Conservation (phyloP, 495 filamentous ascomycete genomes). For the Rhizodiscina lignyota region DNA sequence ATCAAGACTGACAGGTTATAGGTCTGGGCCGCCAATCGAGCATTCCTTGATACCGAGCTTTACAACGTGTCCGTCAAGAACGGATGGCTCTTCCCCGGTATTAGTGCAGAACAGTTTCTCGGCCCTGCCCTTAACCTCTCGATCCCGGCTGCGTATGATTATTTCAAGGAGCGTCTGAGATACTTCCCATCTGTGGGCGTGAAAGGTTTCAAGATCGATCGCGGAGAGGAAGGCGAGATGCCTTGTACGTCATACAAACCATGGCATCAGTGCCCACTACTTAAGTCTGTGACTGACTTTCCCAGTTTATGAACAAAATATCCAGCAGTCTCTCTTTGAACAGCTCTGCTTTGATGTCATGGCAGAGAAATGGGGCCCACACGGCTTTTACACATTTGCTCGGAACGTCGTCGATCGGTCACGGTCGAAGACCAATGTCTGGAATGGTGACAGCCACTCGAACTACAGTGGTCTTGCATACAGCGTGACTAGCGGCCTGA, state of each 20-base stretch:
- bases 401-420: conserved; percentile 15
- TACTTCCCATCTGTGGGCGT: conserved; percentile 16
- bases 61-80: conserved; percentile 9
- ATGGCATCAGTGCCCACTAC: no score
- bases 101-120: conserved; percentile 8
- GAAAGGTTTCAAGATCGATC: conserved; percentile 21
- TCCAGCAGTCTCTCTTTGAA: conserved; percentile 15
- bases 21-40: conserved; percentile 20
- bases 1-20: not conserved
- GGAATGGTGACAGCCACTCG: conserved; percentile 18
- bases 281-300: no score
- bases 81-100: conserved; percentile 15
- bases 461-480: conserved; percentile 18
- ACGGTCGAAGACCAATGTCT: conserved; percentile 10
- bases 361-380: conserved; percentile 14
- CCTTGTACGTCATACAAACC: no score
- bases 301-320: conserved; percentile 19
- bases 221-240: conserved; percentile 21
- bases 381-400: conserved; percentile 18
- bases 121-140: conserved; percentile 19
- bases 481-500: conserved; percentile 14
- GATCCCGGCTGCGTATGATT: conserved; percentile 18
- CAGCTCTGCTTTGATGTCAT: conserved; percentile 16
- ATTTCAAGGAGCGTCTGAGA: conserved; percentile 14
- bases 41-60: conserved; percentile 12